Conservation (phyloP, 2,329 filamentous ascomycete species). For the Aspergillus pseudonomiae region DNA sequence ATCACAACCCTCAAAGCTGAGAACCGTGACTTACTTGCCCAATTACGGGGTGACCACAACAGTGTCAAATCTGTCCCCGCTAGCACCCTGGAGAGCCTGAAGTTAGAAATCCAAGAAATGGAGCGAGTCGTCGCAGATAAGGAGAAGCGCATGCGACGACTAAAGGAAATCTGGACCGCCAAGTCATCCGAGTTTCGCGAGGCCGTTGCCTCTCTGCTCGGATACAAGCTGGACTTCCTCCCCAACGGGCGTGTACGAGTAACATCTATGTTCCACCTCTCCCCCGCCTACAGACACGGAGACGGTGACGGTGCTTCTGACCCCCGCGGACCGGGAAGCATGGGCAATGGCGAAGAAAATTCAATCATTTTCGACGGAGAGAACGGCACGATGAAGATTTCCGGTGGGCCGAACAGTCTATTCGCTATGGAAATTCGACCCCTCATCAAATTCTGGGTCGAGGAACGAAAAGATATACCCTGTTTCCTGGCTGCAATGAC, state of each 20-base stretch:
- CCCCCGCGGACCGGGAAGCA: slow-evolving; percentile 44
- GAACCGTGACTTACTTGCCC: slow-evolving; percentile 78
- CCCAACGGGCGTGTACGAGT: slow-evolving; percentile 96
- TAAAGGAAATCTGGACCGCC: slow-evolving; percentile 89
- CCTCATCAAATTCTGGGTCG: slow-evolving; percentile 93
- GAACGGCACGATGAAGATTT: slow-evolving; percentile 96
- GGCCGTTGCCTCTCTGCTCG: slow-evolving; percentile 86
- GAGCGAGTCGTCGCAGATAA: slow-evolving; percentile 68
- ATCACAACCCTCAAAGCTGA: slow-evolving; percentile 77
- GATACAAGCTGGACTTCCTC: slow-evolving; percentile 94
- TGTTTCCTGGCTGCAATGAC: slow-evolving; percentile 91
- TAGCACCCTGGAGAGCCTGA: slow-evolving; percentile 73
- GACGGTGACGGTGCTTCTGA: slow-evolving; percentile 63
- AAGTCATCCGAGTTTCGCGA: slow-evolving; percentile 96
- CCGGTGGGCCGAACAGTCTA: slow-evolving; percentile 80
- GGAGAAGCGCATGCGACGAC: slow-evolving; percentile 79
- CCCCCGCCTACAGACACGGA: slow-evolving; percentile 49
- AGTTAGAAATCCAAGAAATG: slow-evolving; percentile 73
- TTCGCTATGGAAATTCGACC: slow-evolving; percentile 85
- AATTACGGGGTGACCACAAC: slow-evolving; percentile 60
- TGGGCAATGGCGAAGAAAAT: slow-evolving; percentile 55
- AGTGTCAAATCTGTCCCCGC: slow-evolving; percentile 69
- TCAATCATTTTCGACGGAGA: slow-evolving; percentile 85
- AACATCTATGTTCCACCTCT: slow-evolving; percentile 80
- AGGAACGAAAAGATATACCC: slow-evolving; percentile 89